These are phyloP conservation scores for Didymella segeticola DNA, from an alignment of 2,329 filamentous ascomycete species.

Conservation along the genomic window DNA sequence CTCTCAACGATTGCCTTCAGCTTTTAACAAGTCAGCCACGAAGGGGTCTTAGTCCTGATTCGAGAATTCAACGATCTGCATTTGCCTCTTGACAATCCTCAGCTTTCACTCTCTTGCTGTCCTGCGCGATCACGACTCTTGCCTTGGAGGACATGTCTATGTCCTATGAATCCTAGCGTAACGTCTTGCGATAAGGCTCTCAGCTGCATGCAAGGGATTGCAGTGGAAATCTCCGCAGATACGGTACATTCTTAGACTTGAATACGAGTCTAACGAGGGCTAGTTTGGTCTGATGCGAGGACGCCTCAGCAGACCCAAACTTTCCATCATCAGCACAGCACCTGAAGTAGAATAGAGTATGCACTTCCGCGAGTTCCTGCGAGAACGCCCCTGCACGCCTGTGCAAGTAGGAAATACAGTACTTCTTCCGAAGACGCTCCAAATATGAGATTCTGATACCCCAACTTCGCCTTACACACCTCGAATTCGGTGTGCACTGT, in stretches of 20 bases:
- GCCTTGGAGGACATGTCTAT: neutral
- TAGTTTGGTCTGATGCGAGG: neutral
- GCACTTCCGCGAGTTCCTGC: neutral
- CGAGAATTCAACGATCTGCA: neutral
- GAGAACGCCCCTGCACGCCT: neutral
- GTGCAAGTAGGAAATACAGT: too few species aligned
- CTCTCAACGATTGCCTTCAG: neutral
- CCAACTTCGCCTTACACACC: neutral
- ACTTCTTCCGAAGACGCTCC: too few species aligned
- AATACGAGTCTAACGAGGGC: neutral
- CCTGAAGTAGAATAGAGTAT: neutral
- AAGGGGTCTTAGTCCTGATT: neutral
- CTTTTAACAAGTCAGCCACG: neutral
- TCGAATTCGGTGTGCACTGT: neutral
- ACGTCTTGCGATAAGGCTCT: slow-evolving; percentile 1
- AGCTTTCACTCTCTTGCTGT: neutral
- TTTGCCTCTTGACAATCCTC: neutral
- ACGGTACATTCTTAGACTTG: neutral
- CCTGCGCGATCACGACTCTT: neutral
- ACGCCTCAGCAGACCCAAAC: neutral
- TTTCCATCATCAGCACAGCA: neutral
- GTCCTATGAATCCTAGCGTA: neutral
- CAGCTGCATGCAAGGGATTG: neutral
- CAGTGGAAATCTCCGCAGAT: neutral
- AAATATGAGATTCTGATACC: neutral